These are phyloP conservation scores for Lentinula sp. DNA, from an alignment of 768 basidiomycete species.

Conservation along the genomic window DNA sequence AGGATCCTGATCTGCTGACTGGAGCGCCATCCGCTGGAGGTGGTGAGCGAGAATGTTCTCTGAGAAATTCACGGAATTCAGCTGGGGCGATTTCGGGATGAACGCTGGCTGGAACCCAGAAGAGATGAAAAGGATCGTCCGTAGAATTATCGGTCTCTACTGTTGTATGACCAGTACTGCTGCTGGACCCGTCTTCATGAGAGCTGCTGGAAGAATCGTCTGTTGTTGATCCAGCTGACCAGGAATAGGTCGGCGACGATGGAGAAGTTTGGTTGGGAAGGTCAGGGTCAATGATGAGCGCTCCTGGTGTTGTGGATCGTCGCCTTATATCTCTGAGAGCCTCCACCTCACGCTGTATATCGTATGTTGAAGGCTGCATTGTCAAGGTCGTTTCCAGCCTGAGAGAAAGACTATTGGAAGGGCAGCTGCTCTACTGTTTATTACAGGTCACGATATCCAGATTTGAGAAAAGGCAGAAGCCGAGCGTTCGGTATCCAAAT, in stretches of 20 bases:
- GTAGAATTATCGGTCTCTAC: conserved; percentile 28
- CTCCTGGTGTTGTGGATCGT: conserved; percentile 79
- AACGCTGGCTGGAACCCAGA: conserved; percentile 96
- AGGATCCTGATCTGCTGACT: conserved; percentile 37
- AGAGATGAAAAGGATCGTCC: conserved; percentile 85
- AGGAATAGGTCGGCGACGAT: conserved; percentile 49
- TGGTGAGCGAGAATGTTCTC: conserved; percentile 76
- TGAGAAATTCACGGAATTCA: conserved; percentile 92
- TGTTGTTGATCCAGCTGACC: conserved; percentile 33
- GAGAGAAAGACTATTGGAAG: not conserved
- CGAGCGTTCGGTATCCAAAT: conserved; percentile 5
- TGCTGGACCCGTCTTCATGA: conserved; percentile 27
- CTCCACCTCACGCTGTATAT: conserved; percentile 84
- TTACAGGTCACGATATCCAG: not conserved
- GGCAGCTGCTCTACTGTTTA: not conserved
- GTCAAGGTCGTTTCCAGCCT: not conserved
- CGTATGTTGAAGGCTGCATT: conserved; percentile 77
- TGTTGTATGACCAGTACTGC: conserved; percentile 13
- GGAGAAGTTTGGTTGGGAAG: conserved; percentile 70
- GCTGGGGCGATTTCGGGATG: conserved; percentile 98
- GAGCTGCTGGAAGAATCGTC: conserved; percentile 39
- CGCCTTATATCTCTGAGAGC: conserved; percentile 78
- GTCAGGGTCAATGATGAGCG: conserved; percentile 86
- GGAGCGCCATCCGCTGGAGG: conserved; percentile 40
- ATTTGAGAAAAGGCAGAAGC: not conserved